Evolutionary conservation across 805 yeast species (phyloP).

Genomic region (Dipodascus geniculatus): DNA sequence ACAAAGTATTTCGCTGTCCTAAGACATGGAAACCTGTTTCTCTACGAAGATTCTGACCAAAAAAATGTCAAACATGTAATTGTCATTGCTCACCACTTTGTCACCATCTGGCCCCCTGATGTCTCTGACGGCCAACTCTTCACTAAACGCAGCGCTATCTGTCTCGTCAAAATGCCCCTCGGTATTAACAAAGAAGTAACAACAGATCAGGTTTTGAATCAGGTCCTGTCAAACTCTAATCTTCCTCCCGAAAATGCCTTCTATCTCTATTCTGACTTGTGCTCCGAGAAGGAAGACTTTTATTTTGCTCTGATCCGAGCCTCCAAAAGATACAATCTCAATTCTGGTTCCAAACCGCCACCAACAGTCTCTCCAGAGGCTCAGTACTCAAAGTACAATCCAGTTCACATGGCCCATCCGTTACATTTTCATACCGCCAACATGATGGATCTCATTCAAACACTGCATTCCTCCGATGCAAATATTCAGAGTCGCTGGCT

Average conservation of each 20-base stretch:
- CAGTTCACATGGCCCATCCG: slow-evolving; percentile 58
- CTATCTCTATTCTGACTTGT: slow-evolving; percentile 65
- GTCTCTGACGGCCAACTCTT: slow-evolving; percentile 68
- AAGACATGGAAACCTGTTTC: slow-evolving; percentile 77
- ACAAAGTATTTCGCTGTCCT: slow-evolving; percentile 33
- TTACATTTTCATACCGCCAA: slow-evolving; percentile 60
- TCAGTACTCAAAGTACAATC: slow-evolving; percentile 32
- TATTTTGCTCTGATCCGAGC: slow-evolving; percentile 78
- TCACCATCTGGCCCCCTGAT: slow-evolving; percentile 76
- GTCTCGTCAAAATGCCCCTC: slow-evolving; percentile 40
- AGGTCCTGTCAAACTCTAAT: slow-evolving; percentile 15
- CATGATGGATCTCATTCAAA: slow-evolving; percentile 61
- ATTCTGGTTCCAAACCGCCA: slow-evolving; percentile 6
- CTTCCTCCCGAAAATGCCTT: slow-evolving; percentile 30
- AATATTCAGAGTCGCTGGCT: slow-evolving; percentile 82
- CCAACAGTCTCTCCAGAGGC: slow-evolving; percentile 3
- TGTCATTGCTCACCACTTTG: slow-evolving; percentile 56
- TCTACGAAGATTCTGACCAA: slow-evolving; percentile 62
- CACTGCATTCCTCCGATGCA: slow-evolving; percentile 70
- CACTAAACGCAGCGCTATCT: slow-evolving; percentile 68
- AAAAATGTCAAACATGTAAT: slow-evolving; percentile 67
- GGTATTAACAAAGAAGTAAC: neutral
- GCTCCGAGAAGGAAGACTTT: slow-evolving; percentile 85
- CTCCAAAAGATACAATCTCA: slow-evolving; percentile 35
- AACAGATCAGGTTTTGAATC: slow-evolving; percentile 20